Base-by-base conservation (phyloP, 371 early-diverging fungal species). In the Syncephalastrum contaminatum region DNA sequence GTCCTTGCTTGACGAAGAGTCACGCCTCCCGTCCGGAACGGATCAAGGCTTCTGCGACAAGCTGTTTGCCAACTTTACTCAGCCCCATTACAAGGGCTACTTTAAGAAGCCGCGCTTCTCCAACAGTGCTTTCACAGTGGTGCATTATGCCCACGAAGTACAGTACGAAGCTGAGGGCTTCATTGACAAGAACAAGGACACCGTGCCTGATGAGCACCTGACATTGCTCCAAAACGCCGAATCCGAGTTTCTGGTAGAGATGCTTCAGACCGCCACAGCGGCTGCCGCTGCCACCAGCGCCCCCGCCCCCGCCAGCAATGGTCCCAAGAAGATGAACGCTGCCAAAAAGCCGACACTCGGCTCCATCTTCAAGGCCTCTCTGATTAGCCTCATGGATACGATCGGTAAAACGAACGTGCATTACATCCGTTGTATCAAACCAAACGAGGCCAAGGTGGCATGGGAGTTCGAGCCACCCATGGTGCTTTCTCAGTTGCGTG, bases 111-210 rank as follows among this genome's bases (percentile, higher is more conserved):
- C 97, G 27, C 81, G 95, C 18, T 96, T 98, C 66, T 89, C 85
- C 56, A 78, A 83, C 64, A 75, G 74, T 20, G 87, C 87, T 13
- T 98, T 98, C 64, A 86, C 86, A 5, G 77, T 98, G 45, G 80
- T 82, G 6, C 99, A 98, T 63, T 97, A 96, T 68, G 98, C 98
- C 36, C 89, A 92, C 56, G 83, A 87, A 48, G 97, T 97, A 20
- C 82, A 88, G 30, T 98, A 98, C 66, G 88, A 88, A 54, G 83
- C 89, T 20, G 94, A 95, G 30, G 95, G 95, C 12, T 99, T 99
- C 77, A 82, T 99, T 21, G 95, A 96, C 54, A 99, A 99, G 82
- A 99, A 99, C 79, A 95, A 94, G 76, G 99, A 99, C 77, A 94
- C 96, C 13, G 94, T 97, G 19, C 92, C 95, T 39, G 98, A 97